phyloP scores from a whole-genome alignment of 257 asterid species.

The Phtheirospermum japonicum region DNA sequence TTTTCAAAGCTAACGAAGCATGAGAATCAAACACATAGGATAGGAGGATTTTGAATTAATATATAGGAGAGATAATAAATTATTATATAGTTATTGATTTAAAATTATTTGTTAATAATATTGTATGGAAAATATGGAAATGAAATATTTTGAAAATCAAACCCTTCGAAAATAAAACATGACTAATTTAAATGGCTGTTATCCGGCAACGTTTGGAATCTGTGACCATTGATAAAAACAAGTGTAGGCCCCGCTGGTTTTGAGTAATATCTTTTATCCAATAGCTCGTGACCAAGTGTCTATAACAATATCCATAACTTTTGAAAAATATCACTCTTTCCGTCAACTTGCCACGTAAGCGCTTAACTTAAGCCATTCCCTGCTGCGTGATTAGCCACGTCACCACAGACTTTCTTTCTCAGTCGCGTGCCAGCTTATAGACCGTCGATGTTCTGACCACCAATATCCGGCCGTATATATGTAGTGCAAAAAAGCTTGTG shows the following conservation, averaged over 20 bases:
- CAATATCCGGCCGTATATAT: slow-evolving; percentile 25
- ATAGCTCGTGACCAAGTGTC: slow-evolving; percentile 20
- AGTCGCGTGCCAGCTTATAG: slow-evolving; percentile 2
- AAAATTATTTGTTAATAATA: no score
- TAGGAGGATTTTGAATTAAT: no score
- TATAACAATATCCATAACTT: slow-evolving; percentile 19
- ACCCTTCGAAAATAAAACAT: background rate
- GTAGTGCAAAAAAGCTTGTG: slow-evolving; percentile 30
- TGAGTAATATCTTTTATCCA: slow-evolving; percentile 7
- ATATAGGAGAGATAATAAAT: no score
- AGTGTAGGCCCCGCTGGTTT: slow-evolving; percentile 19
- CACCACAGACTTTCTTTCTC: slow-evolving; percentile 14
- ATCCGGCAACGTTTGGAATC: slow-evolving; percentile 29
- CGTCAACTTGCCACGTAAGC: slow-evolving; percentile 31
- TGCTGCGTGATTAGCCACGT: slow-evolving; percentile 37
- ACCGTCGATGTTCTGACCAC: slow-evolving; percentile 27
- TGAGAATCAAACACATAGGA: no score
- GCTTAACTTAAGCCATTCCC: slow-evolving; percentile 1
- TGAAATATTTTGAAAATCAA: no score
- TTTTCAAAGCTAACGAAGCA: no score
- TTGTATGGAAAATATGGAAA: no score
- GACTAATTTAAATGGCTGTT: slow-evolving; percentile 16
- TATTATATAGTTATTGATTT: no score
- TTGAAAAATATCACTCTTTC: slow-evolving; percentile 18
- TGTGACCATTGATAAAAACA: background rate